Evolutionary conservation across 345 rosid species (phyloP), one percentile per base, ranked within the genome.

Genomic region (Eucalyptus coolabah): DNA sequence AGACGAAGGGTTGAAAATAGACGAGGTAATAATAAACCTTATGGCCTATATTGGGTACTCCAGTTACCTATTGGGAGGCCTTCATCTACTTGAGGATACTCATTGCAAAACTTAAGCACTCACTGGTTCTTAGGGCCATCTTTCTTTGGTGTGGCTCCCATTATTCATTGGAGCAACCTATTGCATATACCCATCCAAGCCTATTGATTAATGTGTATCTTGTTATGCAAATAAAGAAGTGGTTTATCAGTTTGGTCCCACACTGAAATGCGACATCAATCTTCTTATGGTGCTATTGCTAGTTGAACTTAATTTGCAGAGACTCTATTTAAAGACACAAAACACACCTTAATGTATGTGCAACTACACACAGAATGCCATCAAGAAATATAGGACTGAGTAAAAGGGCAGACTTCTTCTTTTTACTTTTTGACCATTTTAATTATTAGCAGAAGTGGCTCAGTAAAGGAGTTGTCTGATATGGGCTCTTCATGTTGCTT

Each of bases 1-100:
- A 21, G 49, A 82, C 42, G 92, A 92, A 91, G 98, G 96, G 42
- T 89, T 98, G 93, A 94, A 92, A 91, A 95, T 94, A 89, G 87
- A 94, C 18, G 99, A 96, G 99, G 99, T 97, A 91, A 91, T 87
- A 30, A 28, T 72, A 77, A 40, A 37, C 30, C 37, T 69, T 87
- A 21, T 14, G 49, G 32, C 77, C 12, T 44, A 11, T 89, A 82
- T 86, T 12, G 17, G 4, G 47, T 37, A 19, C 83, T 77, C 28
- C 28, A 77, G 83, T 19, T 77, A 77, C 47, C 86, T 45, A 54
- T 12, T 24, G 34, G 10, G 28, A 32, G 49, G 11, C 85, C 45
- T 26, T 51, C 86, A 51, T 65, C 6, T 72, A 42, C 47, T 42
- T 86, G 40, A 24, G 87, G 40, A 42, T 86, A 8, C 15, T 53